Evolutionary conservation across 192 early-diverging fungal genomes (phyloP), one percentile per base, ranked within the genome.

Genomic region (Rhizophlyctis rosea): DNA sequence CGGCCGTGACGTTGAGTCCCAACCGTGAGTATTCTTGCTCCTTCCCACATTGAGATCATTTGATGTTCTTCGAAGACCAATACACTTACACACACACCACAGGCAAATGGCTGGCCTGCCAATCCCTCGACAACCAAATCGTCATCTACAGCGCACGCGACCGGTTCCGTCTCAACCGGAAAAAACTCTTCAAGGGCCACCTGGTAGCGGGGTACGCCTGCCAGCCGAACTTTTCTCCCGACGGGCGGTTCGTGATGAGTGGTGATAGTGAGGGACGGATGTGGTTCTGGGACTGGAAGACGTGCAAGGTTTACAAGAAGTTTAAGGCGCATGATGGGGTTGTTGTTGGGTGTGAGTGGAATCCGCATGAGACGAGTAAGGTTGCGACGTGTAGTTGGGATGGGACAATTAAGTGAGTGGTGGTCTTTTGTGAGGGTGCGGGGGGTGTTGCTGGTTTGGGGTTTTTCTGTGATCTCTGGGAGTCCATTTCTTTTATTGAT

Each of bases 231-330:
- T 95, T 97, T 71, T 92, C 92, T 13, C 88, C 94, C 0, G 95
- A 99, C 63, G 93, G 91, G 9, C 76, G 87, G 48, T 91, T 90
- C 62, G 67, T 99, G 52, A 86, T 86, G 58, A 88, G 83, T 3
- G 97, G 97, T 49, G 97, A 99, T 65, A 83, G 90, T 0, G 92
- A 95, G 76, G 97, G 97, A 7, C 81, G 81, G 60, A 78, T 97
- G 39, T 96, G 89, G 87, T 88, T 91, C 77, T 99, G 97, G 97
- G 94, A 98, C 69, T 99, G 92, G 91, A 95, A 96, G 75, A 84
- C 92, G 23, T 85, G 87, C 62, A 88, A 89, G 54, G 79, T 95
- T 0, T 70, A 90, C 58, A 89, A 86, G 18, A 93, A 91, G 70
- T 90, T 92, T 71, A 91, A 95, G 67, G 92, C 91, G 0, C 97